Evolutionary conservation across 495 filamentous ascomycete species (phyloP), one percentile per base, ranked within the genome.

Genomic region (Lophiostoma macrostomum): DNA sequence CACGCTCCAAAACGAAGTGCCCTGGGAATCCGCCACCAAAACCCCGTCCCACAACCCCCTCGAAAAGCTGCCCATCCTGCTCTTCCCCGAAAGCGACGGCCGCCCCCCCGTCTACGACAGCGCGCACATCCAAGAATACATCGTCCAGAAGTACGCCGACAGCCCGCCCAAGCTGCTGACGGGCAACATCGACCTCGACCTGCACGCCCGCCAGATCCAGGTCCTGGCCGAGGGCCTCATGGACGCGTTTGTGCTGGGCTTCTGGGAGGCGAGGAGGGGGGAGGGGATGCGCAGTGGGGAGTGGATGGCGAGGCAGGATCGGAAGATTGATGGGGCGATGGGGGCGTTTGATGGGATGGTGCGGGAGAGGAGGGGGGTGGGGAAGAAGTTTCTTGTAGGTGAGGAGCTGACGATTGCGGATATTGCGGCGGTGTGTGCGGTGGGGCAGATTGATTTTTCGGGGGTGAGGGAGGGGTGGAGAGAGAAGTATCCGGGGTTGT

Each of bases 21-120:
- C 62, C 12, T 65, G 62, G 62, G 62, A 65, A 43, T 23, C 27
- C 19, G 56, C 59, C 10, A 65, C 62, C 4, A 28, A 44, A 30
- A 63, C 54, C 24, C 48, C 53, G 28, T 37, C 46, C 7, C 54
- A 65, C 62, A 65, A 65, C 39, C 62, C 62, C 5, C 50, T 65
- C 11, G 62, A 65, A 24, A 65, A 65, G 25, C 59, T 65, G 2
- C 62, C 62, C 1, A 50, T 65, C 12, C 35, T 65, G 16, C 44
- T 65, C 25, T 32, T 32, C 29, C 38, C 54, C 0, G 53, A 50
- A n/a, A n/a, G n/a, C 30, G 49, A 62, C n/a, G 55, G 36, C 29
- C n/a, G 41, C 11, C 39, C 31, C 20, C 34, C 48, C 20, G 27
- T 65, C 38, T 65, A 59, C 32, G 59, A 63, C 18, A 53, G 44